phyloP scores from a whole-genome alignment of 1,284 basidiomycete species.

The Irpex rosettiformis region DNA sequence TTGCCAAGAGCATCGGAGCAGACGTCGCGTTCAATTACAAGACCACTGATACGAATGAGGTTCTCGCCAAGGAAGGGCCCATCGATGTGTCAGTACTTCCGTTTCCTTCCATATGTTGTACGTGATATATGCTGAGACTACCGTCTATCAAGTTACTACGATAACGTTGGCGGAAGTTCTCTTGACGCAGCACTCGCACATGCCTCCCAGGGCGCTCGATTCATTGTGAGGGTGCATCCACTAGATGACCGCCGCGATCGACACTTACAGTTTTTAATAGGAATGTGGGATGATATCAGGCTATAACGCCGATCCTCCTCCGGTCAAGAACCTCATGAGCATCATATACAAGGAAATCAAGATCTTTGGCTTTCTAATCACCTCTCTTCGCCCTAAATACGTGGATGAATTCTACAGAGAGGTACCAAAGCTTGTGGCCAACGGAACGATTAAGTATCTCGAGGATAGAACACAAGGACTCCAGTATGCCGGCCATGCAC shows the following conservation, averaged over 20 bases:
- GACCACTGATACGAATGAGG: conserved; percentile 42
- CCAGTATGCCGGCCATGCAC: conserved; percentile 47
- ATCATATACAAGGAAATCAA: conserved; percentile 50
- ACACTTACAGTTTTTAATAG: neutral
- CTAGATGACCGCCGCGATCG: neutral
- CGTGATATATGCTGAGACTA: too few relatives aligned
- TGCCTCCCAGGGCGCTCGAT: conserved; percentile 47
- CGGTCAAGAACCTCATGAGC: conserved; percentile 29
- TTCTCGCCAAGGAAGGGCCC: conserved; percentile 55
- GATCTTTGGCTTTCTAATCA: conserved; percentile 60
- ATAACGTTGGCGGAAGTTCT: conserved; percentile 65
- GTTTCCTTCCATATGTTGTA: neutral
- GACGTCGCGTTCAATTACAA: conserved; percentile 81
- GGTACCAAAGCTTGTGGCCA: conserved; percentile 46
- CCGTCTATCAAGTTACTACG: conserved; percentile 37
- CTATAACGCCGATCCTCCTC: conserved; percentile 25
- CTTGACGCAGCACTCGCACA: conserved; percentile 54
- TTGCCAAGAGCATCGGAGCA: conserved; percentile 60
- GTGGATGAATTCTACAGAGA: conserved; percentile 44
- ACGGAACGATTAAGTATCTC: conserved; percentile 57
- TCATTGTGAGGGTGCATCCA: conserved; percentile 36
- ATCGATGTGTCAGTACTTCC: conserved; percentile 37
- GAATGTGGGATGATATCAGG: conserved; percentile 29
- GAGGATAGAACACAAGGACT: conserved; percentile 53
- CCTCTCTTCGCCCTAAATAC: conserved; percentile 37